Evolutionary conservation across 2,329 filamentous ascomycete species (phyloP).

Genomic region (Cladobotryum mycophilum): DNA sequence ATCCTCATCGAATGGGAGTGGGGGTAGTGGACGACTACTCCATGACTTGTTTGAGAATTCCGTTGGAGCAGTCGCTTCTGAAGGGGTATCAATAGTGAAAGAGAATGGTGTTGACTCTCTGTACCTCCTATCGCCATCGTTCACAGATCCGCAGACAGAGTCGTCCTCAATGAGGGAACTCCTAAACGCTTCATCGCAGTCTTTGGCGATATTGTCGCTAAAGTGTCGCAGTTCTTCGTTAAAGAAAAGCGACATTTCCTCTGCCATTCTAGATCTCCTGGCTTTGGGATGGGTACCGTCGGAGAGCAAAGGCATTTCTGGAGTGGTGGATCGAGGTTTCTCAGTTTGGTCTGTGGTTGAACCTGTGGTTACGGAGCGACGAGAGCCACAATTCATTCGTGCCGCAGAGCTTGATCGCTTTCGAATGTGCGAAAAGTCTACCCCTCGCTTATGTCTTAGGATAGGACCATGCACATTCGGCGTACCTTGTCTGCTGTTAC

Average conservation of each 20-base stretch:
- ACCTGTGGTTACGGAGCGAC: slow-evolving; percentile 16
- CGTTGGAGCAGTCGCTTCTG: slow-evolving; percentile 21
- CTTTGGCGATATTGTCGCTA: slow-evolving; percentile 77
- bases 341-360: slow-evolving; percentile 17
- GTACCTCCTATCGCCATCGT: slow-evolving; percentile 24
- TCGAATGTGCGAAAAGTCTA: slow-evolving; percentile 48
- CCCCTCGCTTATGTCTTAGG: slow-evolving; percentile 44
- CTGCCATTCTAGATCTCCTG: slow-evolving; percentile 15
- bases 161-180: slow-evolving; percentile 45
- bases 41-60: slow-evolving; percentile 32
- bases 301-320: slow-evolving; percentile 22
- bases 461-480: slow-evolving; percentile 36
- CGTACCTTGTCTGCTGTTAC: slow-evolving; percentile 38
- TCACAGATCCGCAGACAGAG: slow-evolving; percentile 28
- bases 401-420: slow-evolving; percentile 30
- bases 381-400: slow-evolving; percentile 12
- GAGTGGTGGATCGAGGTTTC: slow-evolving; percentile 22
- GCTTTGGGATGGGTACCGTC: slow-evolving; percentile 22
- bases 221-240: slow-evolving; percentile 78
- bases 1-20: slow-evolving; percentile 33
- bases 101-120: slow-evolving; percentile 38
- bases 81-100: slow-evolving; percentile 31
- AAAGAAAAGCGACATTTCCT: slow-evolving; percentile 31
- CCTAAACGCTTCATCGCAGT: slow-evolving; percentile 90
- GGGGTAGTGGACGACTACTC: slow-evolving; percentile 46